Conservation (phyloP, 495 filamentous ascomycete genomes). For the Hypoxylon perforatum region DNA sequence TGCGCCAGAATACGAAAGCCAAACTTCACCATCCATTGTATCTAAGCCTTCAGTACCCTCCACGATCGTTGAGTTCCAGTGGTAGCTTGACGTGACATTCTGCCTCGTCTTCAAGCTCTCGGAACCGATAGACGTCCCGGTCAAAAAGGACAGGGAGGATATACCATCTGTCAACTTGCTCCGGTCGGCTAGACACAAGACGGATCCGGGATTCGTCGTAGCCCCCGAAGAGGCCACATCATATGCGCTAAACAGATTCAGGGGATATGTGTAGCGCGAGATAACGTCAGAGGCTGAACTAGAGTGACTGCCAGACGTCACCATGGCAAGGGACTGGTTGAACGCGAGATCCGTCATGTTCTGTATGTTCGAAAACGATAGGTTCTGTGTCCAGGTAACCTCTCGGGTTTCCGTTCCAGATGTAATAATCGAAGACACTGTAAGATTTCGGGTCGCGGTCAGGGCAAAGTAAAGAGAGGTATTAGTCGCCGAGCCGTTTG, state of each 20-base stretch:
- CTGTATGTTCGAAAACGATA: constrained; percentile 70
- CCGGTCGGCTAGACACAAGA: constrained; percentile 41
- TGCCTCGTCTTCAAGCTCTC: constrained; percentile 37
- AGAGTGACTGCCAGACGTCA: constrained; percentile 67
- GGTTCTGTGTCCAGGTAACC: constrained; percentile 69
- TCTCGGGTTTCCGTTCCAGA: constrained; percentile 53
- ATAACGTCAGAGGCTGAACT: constrained; percentile 53
- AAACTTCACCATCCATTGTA: constrained; percentile 42
- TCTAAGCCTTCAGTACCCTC: constrained; percentile 35
- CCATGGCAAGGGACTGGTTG: constrained; percentile 70
- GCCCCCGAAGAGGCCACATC: constrained; percentile 36
- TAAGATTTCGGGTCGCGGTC: constrained; percentile 66
- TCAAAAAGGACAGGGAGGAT: constrained; percentile 35
- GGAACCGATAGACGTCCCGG: constrained; percentile 21
- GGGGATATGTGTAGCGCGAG: constrained; percentile 47
- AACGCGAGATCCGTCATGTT: constrained; percentile 67
- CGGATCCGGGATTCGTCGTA: constrained; percentile 42
- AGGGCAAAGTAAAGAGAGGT: constrained; percentile 70
- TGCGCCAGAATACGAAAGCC: constrained; percentile 34
- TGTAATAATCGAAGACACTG: constrained; percentile 61
- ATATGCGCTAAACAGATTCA: constrained; percentile 46
- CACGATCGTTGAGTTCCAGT: constrained; percentile 45
- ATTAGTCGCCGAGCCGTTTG: constrained; percentile 65
- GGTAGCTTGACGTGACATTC: constrained; percentile 43
- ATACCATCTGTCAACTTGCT: constrained; percentile 37